Base-by-base conservation (phyloP, 2,329 filamentous ascomycete species). In the Lecanoromycetidae sp. region DNA sequence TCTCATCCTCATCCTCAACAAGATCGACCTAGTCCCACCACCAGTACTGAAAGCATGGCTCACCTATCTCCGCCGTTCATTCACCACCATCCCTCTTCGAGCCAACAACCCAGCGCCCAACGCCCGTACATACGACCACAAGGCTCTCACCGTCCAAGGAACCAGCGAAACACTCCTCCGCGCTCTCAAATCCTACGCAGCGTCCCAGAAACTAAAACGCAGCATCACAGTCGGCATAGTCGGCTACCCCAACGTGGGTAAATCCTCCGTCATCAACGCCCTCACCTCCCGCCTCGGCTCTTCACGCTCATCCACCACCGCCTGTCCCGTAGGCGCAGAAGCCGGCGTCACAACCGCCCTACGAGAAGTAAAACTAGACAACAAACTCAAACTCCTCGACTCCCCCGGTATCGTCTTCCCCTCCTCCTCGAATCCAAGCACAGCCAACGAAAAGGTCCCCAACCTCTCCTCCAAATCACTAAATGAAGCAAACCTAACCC, bases 381-480 rank as follows among this genome's bases (percentile, higher is more conserved):
- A 81, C 73, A 94, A 91, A 67, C 76, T 95, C 45, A 94, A 87
- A 56, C 76, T 95, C 36, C 82, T 95, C 58, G 88, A 95, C 68
- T 94, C 88, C 0, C 88, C 88, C 30, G 88, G 88, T 59, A 94
- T 95, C 56, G 86, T 95, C 50, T 95, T 95, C 72, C 87, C 88
- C 8, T 42, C 49, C 6, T 29, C 7, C 84, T 80, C 22, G 60
- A 67, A 6, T 49, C 58, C 5, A 71, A 38, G 29, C 44, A 7
- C 36, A 9, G n/a, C n/a, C 13, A 25, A 8, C 13, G 44, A 41
- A 29, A 13, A 20, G 30, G 78, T 74, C 59, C 69, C 74, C 44
- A 65, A 63, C 20, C 33, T 47, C 5, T 67, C 64, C 29, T 71
- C 74, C 58, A 74, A 76, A 56, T 80, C 86, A 57, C 82, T 86